phyloP scores from a whole-genome alignment of 1,284 basidiomycete genomes.

The Pyrrhoderma lamaoense region DNA sequence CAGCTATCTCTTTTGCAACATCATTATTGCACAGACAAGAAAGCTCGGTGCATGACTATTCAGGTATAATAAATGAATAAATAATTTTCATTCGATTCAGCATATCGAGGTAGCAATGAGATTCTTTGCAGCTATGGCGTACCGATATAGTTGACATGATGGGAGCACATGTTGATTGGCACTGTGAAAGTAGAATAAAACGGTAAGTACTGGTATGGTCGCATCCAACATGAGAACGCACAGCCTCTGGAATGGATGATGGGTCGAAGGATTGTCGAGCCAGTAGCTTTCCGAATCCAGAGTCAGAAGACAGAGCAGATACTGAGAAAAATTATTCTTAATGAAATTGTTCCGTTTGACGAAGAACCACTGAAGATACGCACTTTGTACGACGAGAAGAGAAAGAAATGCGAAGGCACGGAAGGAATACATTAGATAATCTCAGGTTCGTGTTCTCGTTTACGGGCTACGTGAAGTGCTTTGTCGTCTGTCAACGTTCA shows the following conservation, averaged over 20 bases:
- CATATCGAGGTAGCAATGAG: no score
- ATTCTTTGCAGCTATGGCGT: neutral
- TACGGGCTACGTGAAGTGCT: no score
- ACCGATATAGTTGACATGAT: conserved; percentile 7
- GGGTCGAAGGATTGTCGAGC: conserved; percentile 5
- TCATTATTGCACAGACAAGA: conserved; percentile 12
- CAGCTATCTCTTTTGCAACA: conserved; percentile 12
- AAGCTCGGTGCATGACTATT: conserved; percentile 10
- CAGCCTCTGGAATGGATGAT: conserved; percentile 6
- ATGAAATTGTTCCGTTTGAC: no score
- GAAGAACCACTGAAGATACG: no score
- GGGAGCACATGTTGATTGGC: conserved; percentile 6
- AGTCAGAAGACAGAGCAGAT: neutral
- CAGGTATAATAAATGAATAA: neutral
- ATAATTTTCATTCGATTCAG: neutral
- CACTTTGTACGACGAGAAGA: conserved; percentile 1
- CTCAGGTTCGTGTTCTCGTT: no score
- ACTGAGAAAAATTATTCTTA: neutral
- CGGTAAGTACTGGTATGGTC: neutral
- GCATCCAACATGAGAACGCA: neutral
- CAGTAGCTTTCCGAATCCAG: neutral
- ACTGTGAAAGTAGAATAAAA: neutral
- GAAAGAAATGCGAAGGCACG: neutral
- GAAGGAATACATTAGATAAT: neutral
- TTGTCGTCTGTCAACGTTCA: no score